A percentile compares a stretch with the other conserved stretches of the same genome.
phyloP scores from a whole-genome alignment of 2,329 filamentous ascomycete species.

The Periconia sp. region DNA sequence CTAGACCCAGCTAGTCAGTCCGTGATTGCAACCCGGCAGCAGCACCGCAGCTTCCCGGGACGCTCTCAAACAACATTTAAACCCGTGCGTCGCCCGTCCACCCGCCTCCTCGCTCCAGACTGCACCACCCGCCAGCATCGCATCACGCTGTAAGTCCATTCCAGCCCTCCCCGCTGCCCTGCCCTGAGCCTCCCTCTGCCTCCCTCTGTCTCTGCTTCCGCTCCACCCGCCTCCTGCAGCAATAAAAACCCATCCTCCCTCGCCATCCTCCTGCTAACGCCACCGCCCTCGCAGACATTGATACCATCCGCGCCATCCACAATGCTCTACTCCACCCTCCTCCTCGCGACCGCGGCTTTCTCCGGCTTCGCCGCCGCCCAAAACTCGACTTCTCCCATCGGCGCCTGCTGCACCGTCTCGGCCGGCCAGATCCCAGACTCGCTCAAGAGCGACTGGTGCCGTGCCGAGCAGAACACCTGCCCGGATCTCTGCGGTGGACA shows the following conservation, averaged over 20 bases:
- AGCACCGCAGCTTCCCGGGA: slow-evolving; percentile 9
- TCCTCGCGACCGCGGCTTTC: slow-evolving; percentile 55
- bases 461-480: slow-evolving; percentile 65
- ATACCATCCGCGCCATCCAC: slow-evolving; percentile 38
- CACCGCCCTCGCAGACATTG: slow-evolving; percentile 39
- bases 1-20: slow-evolving; percentile 5
- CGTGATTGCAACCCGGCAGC: slow-evolving; percentile 11
- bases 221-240: no score
- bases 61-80: slow-evolving; percentile 17
- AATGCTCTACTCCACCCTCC: slow-evolving; percentile 57
- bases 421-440: slow-evolving; percentile 46
- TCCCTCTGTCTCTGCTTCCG: background rate
- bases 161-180: background rate
- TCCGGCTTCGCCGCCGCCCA: slow-evolving; percentile 54
- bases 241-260: no score
- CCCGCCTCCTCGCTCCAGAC: slow-evolving; percentile 1
- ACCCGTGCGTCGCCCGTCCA: slow-evolving; percentile 11
- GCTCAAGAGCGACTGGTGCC: slow-evolving; percentile 60
- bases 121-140: slow-evolving; percentile 11
- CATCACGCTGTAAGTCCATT: slow-evolving; percentile 19
- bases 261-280: slow-evolving; percentile 32
- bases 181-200: background rate
- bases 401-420: slow-evolving; percentile 51
- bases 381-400: slow-evolving; percentile 38
- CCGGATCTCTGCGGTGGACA: slow-evolving; percentile 62